Conservation (phyloP, 495 filamentous ascomycete genomes). For the Penicillium alfredii region DNA sequence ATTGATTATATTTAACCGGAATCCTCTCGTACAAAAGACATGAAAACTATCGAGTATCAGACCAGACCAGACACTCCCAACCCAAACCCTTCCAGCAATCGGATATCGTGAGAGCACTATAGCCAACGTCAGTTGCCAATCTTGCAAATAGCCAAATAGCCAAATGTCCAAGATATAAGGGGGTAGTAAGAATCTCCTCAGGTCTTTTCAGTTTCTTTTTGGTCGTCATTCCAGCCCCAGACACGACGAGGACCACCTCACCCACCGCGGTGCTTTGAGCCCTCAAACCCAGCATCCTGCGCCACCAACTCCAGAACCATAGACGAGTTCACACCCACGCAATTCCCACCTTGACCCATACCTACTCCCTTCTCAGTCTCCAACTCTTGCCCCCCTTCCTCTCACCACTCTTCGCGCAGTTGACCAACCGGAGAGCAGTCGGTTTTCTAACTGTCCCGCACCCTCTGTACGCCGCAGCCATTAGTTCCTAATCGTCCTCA, state of each 20-base stretch:
- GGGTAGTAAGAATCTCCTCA: slow-evolving; percentile 42
- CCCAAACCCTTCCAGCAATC: too few species aligned
- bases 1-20: too few species aligned
- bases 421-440: neutral
- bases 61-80: too few species aligned
- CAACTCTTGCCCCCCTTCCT: neutral
- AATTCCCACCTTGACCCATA: slow-evolving; percentile 2
- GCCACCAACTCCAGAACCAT: too few species aligned
- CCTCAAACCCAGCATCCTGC: too few species aligned
- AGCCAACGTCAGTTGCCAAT: slow-evolving; percentile 1
- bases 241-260: slow-evolving; percentile 24
- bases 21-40: too few species aligned
- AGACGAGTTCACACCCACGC: too few species aligned
- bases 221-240: slow-evolving; percentile 41
- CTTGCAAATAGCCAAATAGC: neutral
- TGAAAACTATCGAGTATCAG: too few species aligned
- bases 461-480: slow-evolving; percentile 40
- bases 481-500: slow-evolving; percentile 44
- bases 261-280: slow-evolving; percentile 26
- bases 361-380: slow-evolving; percentile 2
- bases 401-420: slow-evolving; percentile 3
- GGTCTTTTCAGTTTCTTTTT: slow-evolving; percentile 54
- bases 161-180: neutral
- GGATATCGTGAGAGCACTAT: too few species aligned
- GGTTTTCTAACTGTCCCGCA: too few species aligned